phyloP scores from a whole-genome alignment of 2,329 filamentous ascomycete species.

The Aspergillus texensis region DNA sequence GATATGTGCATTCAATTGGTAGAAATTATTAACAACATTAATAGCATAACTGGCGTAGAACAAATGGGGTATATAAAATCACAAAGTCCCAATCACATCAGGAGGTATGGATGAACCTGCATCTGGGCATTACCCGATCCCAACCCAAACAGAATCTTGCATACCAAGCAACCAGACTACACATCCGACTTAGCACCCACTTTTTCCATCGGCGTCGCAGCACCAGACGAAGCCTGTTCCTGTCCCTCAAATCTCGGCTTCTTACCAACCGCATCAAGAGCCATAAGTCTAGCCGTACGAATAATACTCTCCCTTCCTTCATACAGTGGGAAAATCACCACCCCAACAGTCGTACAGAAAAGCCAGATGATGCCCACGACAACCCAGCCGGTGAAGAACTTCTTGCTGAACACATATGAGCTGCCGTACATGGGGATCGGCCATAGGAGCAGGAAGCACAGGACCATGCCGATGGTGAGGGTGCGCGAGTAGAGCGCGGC shows the following conservation, averaged over 20 bases:
- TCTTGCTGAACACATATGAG: constrained; percentile 78
- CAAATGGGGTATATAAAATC: constrained; percentile 18
- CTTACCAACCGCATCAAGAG: constrained; percentile 57
- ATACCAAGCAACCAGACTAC: neutral
- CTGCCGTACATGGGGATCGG: constrained; percentile 89
- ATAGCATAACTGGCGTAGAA: neutral
- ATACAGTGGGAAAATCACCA: constrained; percentile 79
- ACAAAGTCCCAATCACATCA: constrained; percentile 8
- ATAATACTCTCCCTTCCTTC: constrained; percentile 72
- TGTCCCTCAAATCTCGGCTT: constrained; percentile 30
- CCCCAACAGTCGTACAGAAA: constrained; percentile 70
- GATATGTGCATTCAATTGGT: neutral
- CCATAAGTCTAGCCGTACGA: constrained; percentile 64
- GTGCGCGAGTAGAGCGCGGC: constrained; percentile 59
- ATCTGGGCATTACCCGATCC: neutral
- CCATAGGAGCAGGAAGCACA: constrained; percentile 79
- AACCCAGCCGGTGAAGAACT: constrained; percentile 83
- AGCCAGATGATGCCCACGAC: constrained; percentile 78
- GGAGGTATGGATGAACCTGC: neutral
- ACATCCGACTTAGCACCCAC: constrained; percentile 4
- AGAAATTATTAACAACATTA: neutral
- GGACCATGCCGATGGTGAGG: constrained; percentile 65
- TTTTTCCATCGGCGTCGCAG: constrained; percentile 15
- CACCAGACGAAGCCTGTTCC: constrained; percentile 10
- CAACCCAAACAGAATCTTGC: neutral